Percentiles rank a stretch among this genome's conserved stretches.
Evolutionary conservation across 1,139 yeast genomes (phyloP).

Genomic region (Zygosaccharomyces sapae): DNA sequence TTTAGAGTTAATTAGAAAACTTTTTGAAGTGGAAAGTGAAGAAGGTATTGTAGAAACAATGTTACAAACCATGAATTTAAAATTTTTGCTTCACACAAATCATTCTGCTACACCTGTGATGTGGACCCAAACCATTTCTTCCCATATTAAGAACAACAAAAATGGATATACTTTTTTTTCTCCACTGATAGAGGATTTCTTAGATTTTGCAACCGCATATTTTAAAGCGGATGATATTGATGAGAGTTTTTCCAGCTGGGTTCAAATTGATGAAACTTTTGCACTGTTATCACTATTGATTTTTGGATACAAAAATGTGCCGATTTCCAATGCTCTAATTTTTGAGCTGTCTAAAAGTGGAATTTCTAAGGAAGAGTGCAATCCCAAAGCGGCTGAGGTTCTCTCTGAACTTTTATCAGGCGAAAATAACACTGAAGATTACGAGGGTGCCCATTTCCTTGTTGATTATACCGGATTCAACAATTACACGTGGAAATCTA

Average conservation of each 20-base stretch:
- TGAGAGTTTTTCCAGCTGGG: background rate
- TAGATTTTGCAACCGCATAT: slow-evolving; percentile 20
- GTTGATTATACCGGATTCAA: slow-evolving; percentile 16
- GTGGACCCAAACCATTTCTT: slow-evolving; percentile 37
- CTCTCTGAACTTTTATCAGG: slow-evolving; percentile 10
- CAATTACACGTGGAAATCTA: slow-evolving; percentile 17
- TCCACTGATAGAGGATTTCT: slow-evolving; percentile 19
- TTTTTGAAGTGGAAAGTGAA: slow-evolving; percentile 56
- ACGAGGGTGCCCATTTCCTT: slow-evolving; percentile 7
- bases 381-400: slow-evolving; percentile 7
- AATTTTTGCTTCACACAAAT: slow-evolving; percentile 40
- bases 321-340: slow-evolving; percentile 26
- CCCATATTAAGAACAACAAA: slow-evolving; percentile 21
- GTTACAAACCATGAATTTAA: slow-evolving; percentile 49
- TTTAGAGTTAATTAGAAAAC: slow-evolving; percentile 37
- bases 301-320: slow-evolving; percentile 18
- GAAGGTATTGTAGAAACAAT: slow-evolving; percentile 53
- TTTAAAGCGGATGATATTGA: slow-evolving; percentile 11
- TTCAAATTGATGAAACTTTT: slow-evolving; percentile 14
- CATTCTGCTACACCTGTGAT: slow-evolving; percentile 25
- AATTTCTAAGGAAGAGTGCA: slow-evolving; percentile 5
- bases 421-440: background rate
- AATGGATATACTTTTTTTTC: slow-evolving; percentile 20
- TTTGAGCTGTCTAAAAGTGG: slow-evolving; percentile 31
- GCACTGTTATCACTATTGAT: slow-evolving; percentile 20